Evolutionary conservation across 2,329 filamentous ascomycete genomes (phyloP), one percentile per base, ranked within the genome.

Genomic region (Clonostachys byssicola): DNA sequence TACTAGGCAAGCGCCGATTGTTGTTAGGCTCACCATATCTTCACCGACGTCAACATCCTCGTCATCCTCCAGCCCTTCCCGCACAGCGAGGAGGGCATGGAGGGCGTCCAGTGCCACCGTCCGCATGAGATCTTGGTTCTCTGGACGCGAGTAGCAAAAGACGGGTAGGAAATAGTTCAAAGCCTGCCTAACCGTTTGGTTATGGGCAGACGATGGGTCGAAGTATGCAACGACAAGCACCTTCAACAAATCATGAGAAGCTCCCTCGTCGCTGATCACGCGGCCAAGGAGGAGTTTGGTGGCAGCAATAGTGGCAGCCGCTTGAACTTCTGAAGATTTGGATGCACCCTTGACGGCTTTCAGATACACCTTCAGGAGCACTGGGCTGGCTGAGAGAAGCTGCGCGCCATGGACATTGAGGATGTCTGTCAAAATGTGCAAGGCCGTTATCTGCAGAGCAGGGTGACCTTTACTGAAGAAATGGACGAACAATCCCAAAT

Each of bases 381-480:
- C 78, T 23, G 87, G 81, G 47, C 83, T 82, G 40, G 75, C 70
- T 4, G 81, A 77, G 5, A 90, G 74, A 14, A 96, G 80, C 49
- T 95, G 80, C 1, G 88, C 81, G 13, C 90, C 91, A 60, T 97
- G 90, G 1, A 91, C 89, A 46, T 92, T 91, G 43, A 97, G 75
- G 55, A 97, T 92, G 64, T 99, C 94, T 10, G 90, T 92, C 34
- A 99, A 79, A 52, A 96, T 95, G 53, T 97, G 90, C 34, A 97
- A 71, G 0, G 91, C 88, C 9, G 91, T 95, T 44, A 92, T 88
- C 64, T 97, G 92, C 38, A 99, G 75, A 1, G 86, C 84, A 10
- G 94, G 85, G 60, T 96, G 91, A 2, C 94, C 94, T 71, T 95
- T 96, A 66, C 75, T 88, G 70, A 95, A 96, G 73, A 95, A 96